A percentile compares a stretch with the other conserved stretches of the same genome.
phyloP scores from a whole-genome alignment of 2,329 filamentous ascomycete species.

The Chaetothyriales sp. region DNA sequence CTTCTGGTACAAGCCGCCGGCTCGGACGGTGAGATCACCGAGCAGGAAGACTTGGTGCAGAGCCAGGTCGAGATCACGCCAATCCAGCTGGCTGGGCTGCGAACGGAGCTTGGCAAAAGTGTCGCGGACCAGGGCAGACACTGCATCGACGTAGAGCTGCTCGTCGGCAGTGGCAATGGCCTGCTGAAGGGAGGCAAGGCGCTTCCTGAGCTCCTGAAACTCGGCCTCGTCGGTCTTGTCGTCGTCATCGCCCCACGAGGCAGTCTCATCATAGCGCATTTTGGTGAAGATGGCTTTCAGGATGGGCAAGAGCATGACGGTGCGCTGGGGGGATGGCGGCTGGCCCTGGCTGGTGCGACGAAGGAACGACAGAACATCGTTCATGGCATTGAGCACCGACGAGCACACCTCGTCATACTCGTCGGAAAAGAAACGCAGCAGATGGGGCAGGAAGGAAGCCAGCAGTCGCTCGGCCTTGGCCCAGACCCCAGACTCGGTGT shows the following conservation, averaged over 20 bases:
- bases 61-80: conserved; percentile 88
- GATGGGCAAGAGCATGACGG: conserved; percentile 73
- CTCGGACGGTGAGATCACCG: conserved; percentile 81
- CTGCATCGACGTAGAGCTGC: conserved; percentile 69
- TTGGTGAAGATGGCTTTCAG: conserved; percentile 85
- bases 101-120: conserved; percentile 73
- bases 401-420: conserved; percentile 98
- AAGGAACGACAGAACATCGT: conserved; percentile 80
- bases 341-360: conserved; percentile 56
- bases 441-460: conserved; percentile 68
- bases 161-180: conserved; percentile 84
- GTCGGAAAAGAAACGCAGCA: conserved; percentile 90
- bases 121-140: conserved; percentile 75
- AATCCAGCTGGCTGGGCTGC: conserved; percentile 64
- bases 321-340: conserved; percentile 58
- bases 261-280: conserved; percentile 95
- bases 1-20: conserved; percentile 75
- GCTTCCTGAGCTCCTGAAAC: conserved; percentile 85
- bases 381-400: conserved; percentile 83
- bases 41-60: conserved; percentile 93
- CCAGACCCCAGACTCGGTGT: conserved; percentile 46
- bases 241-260: conserved; percentile 83
- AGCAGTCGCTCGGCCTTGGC: conserved; percentile 69
- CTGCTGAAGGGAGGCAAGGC: conserved; percentile 81
- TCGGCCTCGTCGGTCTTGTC: conserved; percentile 95